Conservation (phyloP, 495 filamentous ascomycete genomes). For the Tuber brumale region DNA sequence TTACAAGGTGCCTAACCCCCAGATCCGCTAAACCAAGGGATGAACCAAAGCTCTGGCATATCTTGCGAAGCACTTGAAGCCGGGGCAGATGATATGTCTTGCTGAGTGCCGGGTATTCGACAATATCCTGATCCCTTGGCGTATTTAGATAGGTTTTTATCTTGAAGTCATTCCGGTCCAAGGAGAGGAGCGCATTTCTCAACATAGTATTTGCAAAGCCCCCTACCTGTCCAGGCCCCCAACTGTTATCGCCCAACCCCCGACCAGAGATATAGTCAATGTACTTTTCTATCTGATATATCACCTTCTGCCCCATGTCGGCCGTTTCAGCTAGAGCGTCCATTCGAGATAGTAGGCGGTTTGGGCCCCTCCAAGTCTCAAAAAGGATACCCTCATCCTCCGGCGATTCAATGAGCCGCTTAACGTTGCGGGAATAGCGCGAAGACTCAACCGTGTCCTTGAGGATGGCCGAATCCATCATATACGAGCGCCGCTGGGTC, state of each 20-base stretch:
- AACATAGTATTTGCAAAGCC: not conserved
- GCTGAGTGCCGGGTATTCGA: not conserved
- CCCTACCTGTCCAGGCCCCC: not conserved
- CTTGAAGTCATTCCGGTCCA: slow-evolving; percentile 8
- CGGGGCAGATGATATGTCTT: not conserved
- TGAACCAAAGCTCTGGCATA: slow-evolving; percentile 4
- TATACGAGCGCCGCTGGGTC: not conserved
- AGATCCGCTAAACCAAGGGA: not conserved
- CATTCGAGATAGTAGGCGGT: not conserved
- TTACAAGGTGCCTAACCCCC: not conserved
- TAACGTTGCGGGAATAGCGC: not conserved
- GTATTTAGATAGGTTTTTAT: not conserved
- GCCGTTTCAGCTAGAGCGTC: not conserved
- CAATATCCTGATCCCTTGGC: not conserved
- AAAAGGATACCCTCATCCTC: not conserved
- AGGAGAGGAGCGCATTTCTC: not conserved
- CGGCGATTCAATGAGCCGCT: not conserved
- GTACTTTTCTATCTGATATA: not conserved
- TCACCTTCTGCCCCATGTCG: slow-evolving; percentile 4
- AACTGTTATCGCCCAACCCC: not conserved
- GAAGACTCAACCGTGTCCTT: not conserved
- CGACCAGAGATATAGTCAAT: not conserved
- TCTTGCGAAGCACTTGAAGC: not conserved
- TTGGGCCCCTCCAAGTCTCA: not conserved
- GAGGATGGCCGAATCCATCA: not conserved